phyloP scores from a whole-genome alignment of 2,329 filamentous ascomycete genomes.

The Sporothrix sp. region DNA sequence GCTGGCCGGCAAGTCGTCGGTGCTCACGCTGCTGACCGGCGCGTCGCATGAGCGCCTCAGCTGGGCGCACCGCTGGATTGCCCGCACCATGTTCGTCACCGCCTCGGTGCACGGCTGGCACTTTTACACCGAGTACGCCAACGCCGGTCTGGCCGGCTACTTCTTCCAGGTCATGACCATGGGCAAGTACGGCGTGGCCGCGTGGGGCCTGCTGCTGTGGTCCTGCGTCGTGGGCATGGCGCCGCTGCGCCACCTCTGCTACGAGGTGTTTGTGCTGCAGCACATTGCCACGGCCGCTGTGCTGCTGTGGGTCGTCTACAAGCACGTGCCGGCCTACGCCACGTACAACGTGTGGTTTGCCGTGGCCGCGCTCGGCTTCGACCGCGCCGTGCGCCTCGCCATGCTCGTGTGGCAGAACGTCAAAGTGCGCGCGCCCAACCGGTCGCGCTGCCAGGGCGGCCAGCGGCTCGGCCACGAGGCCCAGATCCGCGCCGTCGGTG shows the following conservation, averaged over 20 bases:
- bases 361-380: constrained; percentile 51
- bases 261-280: constrained; percentile 61
- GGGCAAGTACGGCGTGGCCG: constrained; percentile 56
- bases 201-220: constrained; percentile 58
- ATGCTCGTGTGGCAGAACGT: constrained; percentile 45
- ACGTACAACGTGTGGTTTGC: constrained; percentile 57
- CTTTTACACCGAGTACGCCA: constrained; percentile 56
- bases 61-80: constrained; percentile 66
- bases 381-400: constrained; percentile 44
- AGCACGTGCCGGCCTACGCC: constrained; percentile 51
- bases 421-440: constrained; percentile 30
- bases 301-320: constrained; percentile 53
- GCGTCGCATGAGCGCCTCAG: constrained; percentile 60
- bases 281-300: constrained; percentile 53
- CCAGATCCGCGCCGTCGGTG: constrained; percentile 37
- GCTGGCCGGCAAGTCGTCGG: constrained; percentile 48
- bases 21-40: constrained; percentile 52
- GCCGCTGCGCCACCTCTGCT: constrained; percentile 54
- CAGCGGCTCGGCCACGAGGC: constrained; percentile 44
- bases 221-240: constrained; percentile 52
- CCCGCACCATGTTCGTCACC: constrained; percentile 57
- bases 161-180: constrained; percentile 54
- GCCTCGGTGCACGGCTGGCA: constrained; percentile 61
- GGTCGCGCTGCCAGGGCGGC: constrained; percentile 36
- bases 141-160: constrained; percentile 46